Conservation (phyloP, 805 yeast genomes). For the Brettanomyces anomalus region DNA sequence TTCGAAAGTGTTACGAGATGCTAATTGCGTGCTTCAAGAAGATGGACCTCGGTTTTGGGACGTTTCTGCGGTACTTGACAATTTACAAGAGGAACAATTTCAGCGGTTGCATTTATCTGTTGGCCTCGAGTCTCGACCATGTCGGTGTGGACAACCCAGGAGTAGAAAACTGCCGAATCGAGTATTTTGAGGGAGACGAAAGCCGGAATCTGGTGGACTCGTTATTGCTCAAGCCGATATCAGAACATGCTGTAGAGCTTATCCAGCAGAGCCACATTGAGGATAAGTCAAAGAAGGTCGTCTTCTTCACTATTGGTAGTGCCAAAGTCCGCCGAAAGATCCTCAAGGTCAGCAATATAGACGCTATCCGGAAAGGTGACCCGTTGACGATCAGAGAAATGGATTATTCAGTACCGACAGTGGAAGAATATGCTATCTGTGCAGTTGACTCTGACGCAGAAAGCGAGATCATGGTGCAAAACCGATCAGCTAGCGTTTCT, state of each 20-base stretch:
- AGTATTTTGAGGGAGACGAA: conserved; percentile 7
- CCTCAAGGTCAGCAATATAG: conserved; percentile 13
- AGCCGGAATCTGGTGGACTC: conserved; percentile 16
- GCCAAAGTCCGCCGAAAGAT: conserved; percentile 12
- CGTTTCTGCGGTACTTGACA: conserved; percentile 13
- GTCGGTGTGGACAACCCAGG: not conserved
- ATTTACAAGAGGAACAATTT: conserved; percentile 20
- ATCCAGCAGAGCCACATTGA: conserved; percentile 16
- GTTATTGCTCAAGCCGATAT: conserved; percentile 14
- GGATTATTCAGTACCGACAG: conserved; percentile 10
- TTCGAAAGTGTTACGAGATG: conserved; percentile 7
- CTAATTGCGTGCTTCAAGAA: conserved; percentile 17
- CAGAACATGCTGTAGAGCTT: conserved; percentile 14
- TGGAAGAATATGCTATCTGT: conserved; percentile 8
- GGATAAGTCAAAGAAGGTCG: conserved; percentile 13
- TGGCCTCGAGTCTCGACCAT: conserved; percentile 13
- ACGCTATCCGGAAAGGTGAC: conserved; percentile 1
- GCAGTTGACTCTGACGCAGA: conserved; percentile 5
- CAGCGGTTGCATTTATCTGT: conserved; percentile 18
- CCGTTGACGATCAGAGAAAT: conserved; percentile 5
- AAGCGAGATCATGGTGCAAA: not conserved
- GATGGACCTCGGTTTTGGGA: conserved; percentile 9
- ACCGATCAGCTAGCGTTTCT: not conserved
- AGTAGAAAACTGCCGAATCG: conserved; percentile 12
- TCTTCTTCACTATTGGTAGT: conserved; percentile 12